Percentiles rank a stretch among this genome's conserved stretches.
Evolutionary conservation across 106 monocot species (phyloP).

Genomic region (Agapanthus africanus): DNA sequence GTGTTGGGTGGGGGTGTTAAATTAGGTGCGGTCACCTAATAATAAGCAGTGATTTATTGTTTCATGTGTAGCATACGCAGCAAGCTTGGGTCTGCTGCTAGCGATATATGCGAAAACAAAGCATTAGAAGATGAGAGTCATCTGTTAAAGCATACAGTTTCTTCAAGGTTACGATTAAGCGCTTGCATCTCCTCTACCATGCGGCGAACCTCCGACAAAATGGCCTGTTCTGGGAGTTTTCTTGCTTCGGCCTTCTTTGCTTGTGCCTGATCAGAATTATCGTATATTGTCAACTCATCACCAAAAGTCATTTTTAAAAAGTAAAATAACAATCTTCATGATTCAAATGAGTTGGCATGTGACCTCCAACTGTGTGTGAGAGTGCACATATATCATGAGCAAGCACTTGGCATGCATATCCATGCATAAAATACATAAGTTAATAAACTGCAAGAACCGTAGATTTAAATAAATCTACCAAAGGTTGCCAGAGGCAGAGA

Average conservation of each 20-base stretch:
- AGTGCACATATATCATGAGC: background rate
- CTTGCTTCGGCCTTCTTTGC: constrained; percentile 52
- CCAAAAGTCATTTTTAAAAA: background rate
- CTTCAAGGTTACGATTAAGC: constrained; percentile 58
- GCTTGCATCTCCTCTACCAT: constrained; percentile 94
- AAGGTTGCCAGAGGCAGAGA: too few species aligned
- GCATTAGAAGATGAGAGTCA: too few species aligned
- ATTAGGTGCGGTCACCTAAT: too few species aligned
- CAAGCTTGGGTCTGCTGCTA: too few species aligned
- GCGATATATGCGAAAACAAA: too few species aligned
- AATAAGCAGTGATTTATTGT: too few species aligned
- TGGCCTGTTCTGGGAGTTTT: constrained; percentile 59
- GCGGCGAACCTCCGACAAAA: constrained; percentile 73
- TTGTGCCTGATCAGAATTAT: constrained; percentile 51
- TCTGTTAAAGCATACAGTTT: constrained; percentile 85
- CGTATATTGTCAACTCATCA: too few species aligned
- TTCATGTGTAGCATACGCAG: too few species aligned
- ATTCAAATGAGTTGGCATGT: background rate
- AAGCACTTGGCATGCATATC: background rate
- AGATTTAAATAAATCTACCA: background rate
- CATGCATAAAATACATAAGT: background rate
- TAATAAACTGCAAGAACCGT: background rate
- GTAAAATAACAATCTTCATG: background rate
- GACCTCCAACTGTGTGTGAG: background rate
- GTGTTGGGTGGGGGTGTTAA: too few species aligned